Percentiles rank a stretch among this genome's conserved stretches.
Conservation (phyloP, 805 yeast genomes). For the Novakomyces olei region DNA sequence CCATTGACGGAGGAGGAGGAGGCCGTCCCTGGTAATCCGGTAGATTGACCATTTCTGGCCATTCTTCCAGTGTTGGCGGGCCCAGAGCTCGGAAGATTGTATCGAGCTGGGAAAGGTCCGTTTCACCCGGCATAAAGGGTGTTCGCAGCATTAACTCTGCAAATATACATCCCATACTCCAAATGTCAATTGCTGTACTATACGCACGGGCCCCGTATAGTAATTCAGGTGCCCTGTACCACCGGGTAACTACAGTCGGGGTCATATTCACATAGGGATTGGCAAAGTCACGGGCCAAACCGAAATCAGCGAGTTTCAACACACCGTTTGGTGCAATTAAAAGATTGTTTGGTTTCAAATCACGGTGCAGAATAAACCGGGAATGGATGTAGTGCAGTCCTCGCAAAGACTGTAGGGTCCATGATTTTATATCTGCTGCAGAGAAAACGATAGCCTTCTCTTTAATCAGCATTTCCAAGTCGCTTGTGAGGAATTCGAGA, state of each 20-base stretch:
- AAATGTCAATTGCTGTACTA: slow-evolving; percentile 72
- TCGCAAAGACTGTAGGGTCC: slow-evolving; percentile 84
- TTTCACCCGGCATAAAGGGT: slow-evolving; percentile 67
- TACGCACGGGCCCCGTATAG: slow-evolving; percentile 72
- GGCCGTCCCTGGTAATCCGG: slow-evolving; percentile 14
- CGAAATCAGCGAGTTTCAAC: slow-evolving; percentile 85
- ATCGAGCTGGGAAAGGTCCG: slow-evolving; percentile 62
- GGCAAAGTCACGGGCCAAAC: slow-evolving; percentile 57
- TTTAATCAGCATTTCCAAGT: slow-evolving; percentile 70
- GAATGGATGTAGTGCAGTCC: slow-evolving; percentile 94
- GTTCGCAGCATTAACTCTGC: slow-evolving; percentile 51
- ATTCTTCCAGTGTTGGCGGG: slow-evolving; percentile 28
- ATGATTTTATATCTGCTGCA: slow-evolving; percentile 72
- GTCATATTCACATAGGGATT: slow-evolving; percentile 28
- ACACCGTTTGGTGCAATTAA: slow-evolving; percentile 56
- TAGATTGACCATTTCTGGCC: not conserved
- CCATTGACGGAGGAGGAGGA: too few species aligned
- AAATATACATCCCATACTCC: slow-evolving; percentile 89
- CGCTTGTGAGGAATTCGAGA: slow-evolving; percentile 82
- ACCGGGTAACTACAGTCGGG: slow-evolving; percentile 49
- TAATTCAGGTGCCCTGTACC: slow-evolving; percentile 94
- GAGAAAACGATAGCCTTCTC: slow-evolving; percentile 55
- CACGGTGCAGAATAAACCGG: slow-evolving; percentile 65
- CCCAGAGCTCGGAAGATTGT: slow-evolving; percentile 68
- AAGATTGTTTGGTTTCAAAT: slow-evolving; percentile 28